Conservation (phyloP, 306 rosid species). For the Begonia loranthoides region DNA sequence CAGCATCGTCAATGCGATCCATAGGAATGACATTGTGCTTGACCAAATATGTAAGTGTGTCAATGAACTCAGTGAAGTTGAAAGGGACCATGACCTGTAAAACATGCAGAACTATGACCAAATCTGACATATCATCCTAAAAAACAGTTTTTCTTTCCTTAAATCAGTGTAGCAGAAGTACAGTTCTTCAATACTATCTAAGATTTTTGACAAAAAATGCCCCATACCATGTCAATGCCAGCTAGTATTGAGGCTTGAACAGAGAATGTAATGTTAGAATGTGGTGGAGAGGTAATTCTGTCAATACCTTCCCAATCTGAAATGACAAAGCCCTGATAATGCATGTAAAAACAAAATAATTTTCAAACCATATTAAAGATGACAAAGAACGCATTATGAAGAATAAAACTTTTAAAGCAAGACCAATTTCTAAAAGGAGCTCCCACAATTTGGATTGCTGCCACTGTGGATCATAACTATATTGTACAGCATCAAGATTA, state of each 20-base stretch:
- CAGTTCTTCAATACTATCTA: conserved; percentile 3
- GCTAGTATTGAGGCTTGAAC: conserved; percentile 73
- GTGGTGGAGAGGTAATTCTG: conserved; percentile 58
- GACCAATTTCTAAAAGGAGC: background rate
- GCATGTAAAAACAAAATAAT: conserved; percentile 10
- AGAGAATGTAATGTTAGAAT: conserved; percentile 74
- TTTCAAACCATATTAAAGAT: conserved; percentile 5
- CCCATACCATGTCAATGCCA: conserved; percentile 88
- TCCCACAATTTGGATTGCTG: too few relatives aligned
- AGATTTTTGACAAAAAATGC: conserved; percentile 12
- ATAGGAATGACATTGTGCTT: conserved; percentile 60
- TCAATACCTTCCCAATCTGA: conserved; percentile 98
- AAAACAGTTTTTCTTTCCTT: background rate
- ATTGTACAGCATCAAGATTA: too few relatives aligned
- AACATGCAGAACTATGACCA: conserved; percentile 17
- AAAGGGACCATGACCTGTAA: conserved; percentile 82
- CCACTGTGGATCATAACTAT: too few relatives aligned
- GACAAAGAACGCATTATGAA: conserved; percentile 5
- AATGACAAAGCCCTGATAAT: conserved; percentile 89
- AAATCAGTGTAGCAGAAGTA: background rate
- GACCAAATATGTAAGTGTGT: conserved; percentile 55
- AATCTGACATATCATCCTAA: conserved; percentile 1
- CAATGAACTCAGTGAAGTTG: conserved; percentile 52
- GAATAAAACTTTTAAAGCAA: background rate
- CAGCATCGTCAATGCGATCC: conserved; percentile 91